A percentile compares a stretch with the other conserved stretches of the same genome.
phyloP scores from a whole-genome alignment of 768 basidiomycete genomes.

The Tricholoma terreum region DNA sequence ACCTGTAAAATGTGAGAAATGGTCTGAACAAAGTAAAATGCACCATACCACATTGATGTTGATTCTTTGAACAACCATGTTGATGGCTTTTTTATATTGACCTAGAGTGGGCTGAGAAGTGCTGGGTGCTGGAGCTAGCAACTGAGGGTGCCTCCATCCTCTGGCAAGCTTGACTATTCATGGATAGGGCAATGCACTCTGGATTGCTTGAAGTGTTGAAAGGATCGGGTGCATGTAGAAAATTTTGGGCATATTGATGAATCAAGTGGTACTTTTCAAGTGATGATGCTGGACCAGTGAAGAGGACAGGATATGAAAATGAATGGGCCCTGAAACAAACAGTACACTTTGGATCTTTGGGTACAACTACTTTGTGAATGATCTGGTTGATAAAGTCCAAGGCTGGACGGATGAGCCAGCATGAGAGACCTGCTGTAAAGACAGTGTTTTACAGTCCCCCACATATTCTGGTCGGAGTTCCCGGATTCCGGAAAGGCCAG shows the following conservation, averaged over 20 bases:
- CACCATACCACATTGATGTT: neutral
- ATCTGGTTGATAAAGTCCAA: neutral
- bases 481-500: too few species aligned
- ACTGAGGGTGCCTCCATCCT: too few species aligned
- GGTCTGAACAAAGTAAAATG: neutral
- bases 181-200: neutral
- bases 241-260: too few species aligned
- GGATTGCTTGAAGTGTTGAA: neutral
- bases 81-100: too few species aligned
- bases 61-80: neutral
- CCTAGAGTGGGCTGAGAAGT: too few species aligned
- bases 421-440: neutral
- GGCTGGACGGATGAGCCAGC: neutral
- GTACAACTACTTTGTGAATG: neutral
- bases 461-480: too few species aligned
- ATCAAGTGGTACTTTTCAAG: neutral
- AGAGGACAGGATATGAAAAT: neutral
- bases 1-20: neutral
- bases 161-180: too few species aligned
- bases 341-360: neutral
- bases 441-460: too few species aligned
- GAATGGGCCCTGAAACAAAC: neutral
- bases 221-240: neutral
- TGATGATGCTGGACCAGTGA: neutral
- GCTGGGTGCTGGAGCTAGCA: too few species aligned